Base-by-base conservation (phyloP, 169 alveolate species). In the Cryptosporidium muris region DNA sequence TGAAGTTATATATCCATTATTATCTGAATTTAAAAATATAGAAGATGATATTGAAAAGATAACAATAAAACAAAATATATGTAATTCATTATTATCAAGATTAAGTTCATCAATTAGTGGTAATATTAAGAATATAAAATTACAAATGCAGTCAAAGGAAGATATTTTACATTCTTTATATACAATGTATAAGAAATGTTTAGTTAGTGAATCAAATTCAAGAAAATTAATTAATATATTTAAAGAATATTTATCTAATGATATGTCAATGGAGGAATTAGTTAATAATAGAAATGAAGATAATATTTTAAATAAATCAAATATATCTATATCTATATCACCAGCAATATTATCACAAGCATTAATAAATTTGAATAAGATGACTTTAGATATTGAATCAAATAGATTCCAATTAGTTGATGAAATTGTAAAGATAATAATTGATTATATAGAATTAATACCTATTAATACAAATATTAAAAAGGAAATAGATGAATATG, bases 51-150 rank as follows among this genome's bases (percentile, higher is more conserved):
- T 74, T 48, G 56, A 37, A 48, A 1, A 8, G 1, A 51, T 74
- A 3, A 68, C 54, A 4, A 58, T 25, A 2, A 74, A 74, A 47
- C 54, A 62, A 37, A 74, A 47, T 58, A 74, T 74, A 63, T 74
- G 85, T 37, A 74, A 48, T 48, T 25, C 68, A 43, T 9, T 74
- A 43, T 60, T 74, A 45, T 74, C 85, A 1, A 62, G 45, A 9
- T 42, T 74, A 45, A 74, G 85, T 60, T 25, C 85, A 2, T 45
- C 63, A 36, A 58, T 74, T 74, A 68, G 54, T 7, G 43, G 85
- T 58, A 68, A 74, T 58, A 74, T 74, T 25, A 74, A 45, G 38
- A 58, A 45, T 38, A 16, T 74, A 25, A 74, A 49, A 11, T 74
- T 63, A 4, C 16, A 52, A 3, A 58, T 74, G 48, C 43, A 56